phyloP scores from a whole-genome alignment of 352 stramenopile genomes.

The Phytopythium boreale region DNA sequence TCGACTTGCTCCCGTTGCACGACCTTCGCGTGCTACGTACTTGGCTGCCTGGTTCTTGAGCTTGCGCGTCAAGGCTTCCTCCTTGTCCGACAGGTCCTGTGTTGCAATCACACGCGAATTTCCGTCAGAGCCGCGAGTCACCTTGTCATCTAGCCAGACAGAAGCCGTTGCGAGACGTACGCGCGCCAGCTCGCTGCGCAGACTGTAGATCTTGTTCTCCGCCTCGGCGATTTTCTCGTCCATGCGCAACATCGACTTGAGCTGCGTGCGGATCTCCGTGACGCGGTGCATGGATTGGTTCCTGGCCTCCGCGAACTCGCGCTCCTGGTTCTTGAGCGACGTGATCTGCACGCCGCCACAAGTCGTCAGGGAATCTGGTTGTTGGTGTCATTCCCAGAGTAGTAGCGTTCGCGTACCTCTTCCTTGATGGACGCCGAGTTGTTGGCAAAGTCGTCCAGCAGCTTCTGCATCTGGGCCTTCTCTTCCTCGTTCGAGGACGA shows the following conservation, averaged over 20 bases:
- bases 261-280: slow-evolving; percentile 63
- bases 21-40: slow-evolving; percentile 16
- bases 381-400: neutral
- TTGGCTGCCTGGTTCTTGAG: slow-evolving; percentile 67
- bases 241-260: slow-evolving; percentile 66
- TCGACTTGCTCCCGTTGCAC: neutral
- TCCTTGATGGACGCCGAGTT: slow-evolving; percentile 46
- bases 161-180: slow-evolving; percentile 17
- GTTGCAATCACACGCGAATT: neutral
- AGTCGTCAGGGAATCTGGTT: neutral
- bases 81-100: slow-evolving; percentile 73
- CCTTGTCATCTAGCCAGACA: neutral
- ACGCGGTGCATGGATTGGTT: slow-evolving; percentile 55
- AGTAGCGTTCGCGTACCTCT: slow-evolving; percentile 29
- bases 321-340: slow-evolving; percentile 62
- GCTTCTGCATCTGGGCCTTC: slow-evolving; percentile 53
- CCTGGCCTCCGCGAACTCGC: slow-evolving; percentile 52
- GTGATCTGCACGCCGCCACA: slow-evolving; percentile 32
- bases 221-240: slow-evolving; percentile 72
- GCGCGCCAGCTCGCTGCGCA: slow-evolving; percentile 71
- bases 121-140: neutral
- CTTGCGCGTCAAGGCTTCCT: slow-evolving; percentile 72
- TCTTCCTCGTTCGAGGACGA: slow-evolving; percentile 81
- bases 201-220: slow-evolving; percentile 66
- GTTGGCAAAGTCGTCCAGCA: slow-evolving; percentile 37